phyloP scores from a whole-genome alignment of 2,329 filamentous ascomycete genomes.

The Fusarium tupiense region DNA sequence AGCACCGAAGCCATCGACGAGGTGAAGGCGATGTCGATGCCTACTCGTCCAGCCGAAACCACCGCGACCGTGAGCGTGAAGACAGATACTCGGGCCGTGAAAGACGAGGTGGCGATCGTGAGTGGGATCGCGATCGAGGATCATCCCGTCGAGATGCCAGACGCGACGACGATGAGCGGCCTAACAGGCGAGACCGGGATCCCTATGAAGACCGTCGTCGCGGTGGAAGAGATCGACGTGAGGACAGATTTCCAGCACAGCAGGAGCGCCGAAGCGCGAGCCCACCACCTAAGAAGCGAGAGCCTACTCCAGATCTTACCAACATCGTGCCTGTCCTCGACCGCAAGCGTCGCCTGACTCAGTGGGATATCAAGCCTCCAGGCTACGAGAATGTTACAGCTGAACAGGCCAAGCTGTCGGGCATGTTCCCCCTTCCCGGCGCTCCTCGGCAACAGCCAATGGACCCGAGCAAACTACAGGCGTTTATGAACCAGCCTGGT shows the following conservation, averaged over 20 bases:
- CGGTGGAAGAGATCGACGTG: constrained; percentile 58
- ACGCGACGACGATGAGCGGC: constrained; percentile 72
- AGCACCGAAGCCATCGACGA: constrained; percentile 72
- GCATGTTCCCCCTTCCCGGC: constrained; percentile 98
- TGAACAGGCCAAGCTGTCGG: constrained; percentile 97
- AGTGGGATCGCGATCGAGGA: constrained; percentile 78
- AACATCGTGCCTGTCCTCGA: constrained; percentile 83
- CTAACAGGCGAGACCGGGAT: constrained; percentile 68
- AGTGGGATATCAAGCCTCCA: constrained; percentile 99
- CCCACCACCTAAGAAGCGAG: constrained; percentile 87
- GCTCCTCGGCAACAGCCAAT: constrained; percentile 94
- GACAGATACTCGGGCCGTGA: constrained; percentile 84
- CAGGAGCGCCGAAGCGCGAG: constrained; percentile 77
- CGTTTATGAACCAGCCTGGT: constrained; percentile 91
- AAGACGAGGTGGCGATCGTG: constrained; percentile 67
- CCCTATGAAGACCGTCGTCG: constrained; percentile 61
- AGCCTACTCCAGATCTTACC: constrained; percentile 95
- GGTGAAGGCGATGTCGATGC: constrained; percentile 84
- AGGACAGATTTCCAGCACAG: constrained; percentile 50
- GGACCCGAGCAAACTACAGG: constrained; percentile 92
- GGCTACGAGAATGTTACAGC: constrained; percentile 98
- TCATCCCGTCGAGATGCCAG: constrained; percentile 68
- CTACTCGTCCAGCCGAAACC: constrained; percentile 92
- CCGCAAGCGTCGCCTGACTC: constrained; percentile 90
- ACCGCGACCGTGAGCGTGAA: constrained; percentile 92